Base-by-base conservation (phyloP, 1,284 basidiomycete genomes). In the Austroboletus niveus region DNA sequence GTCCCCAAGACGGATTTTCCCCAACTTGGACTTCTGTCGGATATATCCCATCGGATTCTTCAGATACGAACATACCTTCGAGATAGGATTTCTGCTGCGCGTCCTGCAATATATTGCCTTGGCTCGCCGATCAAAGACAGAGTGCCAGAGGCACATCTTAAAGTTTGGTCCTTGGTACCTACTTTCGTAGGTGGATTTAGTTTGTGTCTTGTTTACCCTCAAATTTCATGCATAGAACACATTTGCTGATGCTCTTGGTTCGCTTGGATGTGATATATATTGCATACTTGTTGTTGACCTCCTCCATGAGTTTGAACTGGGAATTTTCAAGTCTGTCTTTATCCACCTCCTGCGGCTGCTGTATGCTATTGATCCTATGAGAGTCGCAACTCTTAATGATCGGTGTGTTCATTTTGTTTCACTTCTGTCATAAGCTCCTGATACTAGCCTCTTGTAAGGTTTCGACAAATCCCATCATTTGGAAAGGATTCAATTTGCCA, bases 201-300 rank as follows among this genome's bases (percentile, higher is more conserved):
- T 15, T 31, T 4, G n/a, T 15, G 34, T 15, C 35, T 9, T 35
- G 34, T 5, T 8, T 14, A 14, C 34, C 5, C 15, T 15, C 10
- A 14, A 9, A 14, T 14, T 8, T 24, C 32, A 17, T 42, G 4
- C 1, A 29, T 46, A 73, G 72, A 74, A 72, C 49, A 63, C 70
- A 0, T 72, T 76, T 38, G 64, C 64, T 0, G 49, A 64, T 0
- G 34, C 42, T 0, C 60, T 75, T 0, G 17, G 17, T 3, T 14
- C 35, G 0, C 50, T 64, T 3, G 66, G 61, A 1, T 59, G 69
- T n/a, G 57, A 72, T 24, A 49, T 63, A 6, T 70, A 64, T 42
- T 48, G 27, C 1, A 56, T 72, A 36, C 58, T 76, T 1, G 60
- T 65, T 0, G 51, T 56, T 1, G 49, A 60, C 17, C 41, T 60